Base-by-base conservation (phyloP, 1,284 basidiomycete species). In the Microbotryomycetes sp. region DNA sequence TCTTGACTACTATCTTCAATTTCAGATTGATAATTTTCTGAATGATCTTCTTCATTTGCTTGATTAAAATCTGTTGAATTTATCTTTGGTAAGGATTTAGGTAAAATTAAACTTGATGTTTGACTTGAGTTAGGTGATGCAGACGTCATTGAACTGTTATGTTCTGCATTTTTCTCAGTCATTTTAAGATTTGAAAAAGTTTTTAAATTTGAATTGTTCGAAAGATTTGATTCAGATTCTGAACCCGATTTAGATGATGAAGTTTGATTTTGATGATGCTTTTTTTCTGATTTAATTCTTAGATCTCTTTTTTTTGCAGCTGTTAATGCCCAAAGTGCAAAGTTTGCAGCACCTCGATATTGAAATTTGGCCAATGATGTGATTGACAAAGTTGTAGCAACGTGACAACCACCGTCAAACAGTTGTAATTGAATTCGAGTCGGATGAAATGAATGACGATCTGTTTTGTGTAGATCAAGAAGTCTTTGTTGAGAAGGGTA, bases 391-490 rank as follows among this genome's bases (percentile, higher is more conserved):
- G 77, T 70, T 5, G 78, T 75, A 6, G 77, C 68, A 25, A 78
- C 78, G 70, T 82, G 81, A 56, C 79, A 80, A 32, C 77, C 77
- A n/a, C 77, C 79, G 51, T 70, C 80, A 61, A 78, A 81, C 3
- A 81, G 76, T 75, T 97, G 94, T n/a, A 97, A 79, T 76, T 98
- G 94, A 4, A 65, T 61, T 14, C 87, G 81, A 0, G 94, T 96
- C 0, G 89, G 84, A 1, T 77, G 79, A 71, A 81, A 80, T 19
- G 36, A 42, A 12, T 42, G 36, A n/a, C n/a, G n/a, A 15, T 73
- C 56, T 57, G 67, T 46, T n/a, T n/a, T n/a, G n/a, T n/a, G n/a
- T n/a, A n/a, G n/a, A 64, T 68, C 58, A 64, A 70, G 14, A 65
- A 72, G 52, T 62, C 65, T 26, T 65, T 67, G 48, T 71, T 73